Evolutionary conservation across 2,329 filamentous ascomycete genomes (phyloP), one percentile per base, ranked within the genome.

Genomic region (Xylariomycetidae sp.): DNA sequence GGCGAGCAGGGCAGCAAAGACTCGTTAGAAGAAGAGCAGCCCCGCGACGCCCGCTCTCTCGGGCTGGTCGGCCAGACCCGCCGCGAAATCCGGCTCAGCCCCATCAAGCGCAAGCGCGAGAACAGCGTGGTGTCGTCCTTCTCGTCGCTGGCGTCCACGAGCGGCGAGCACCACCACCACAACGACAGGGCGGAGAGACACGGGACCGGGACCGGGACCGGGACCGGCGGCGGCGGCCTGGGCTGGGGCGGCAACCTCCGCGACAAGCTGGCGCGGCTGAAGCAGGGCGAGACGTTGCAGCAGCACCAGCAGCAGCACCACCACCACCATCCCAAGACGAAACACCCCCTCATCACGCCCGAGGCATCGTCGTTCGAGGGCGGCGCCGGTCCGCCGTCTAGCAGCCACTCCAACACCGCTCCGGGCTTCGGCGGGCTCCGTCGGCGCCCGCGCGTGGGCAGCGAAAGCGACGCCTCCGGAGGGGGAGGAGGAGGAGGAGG

Each of bases 201-300:
- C n/a, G 2, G 29, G 33, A 16, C 19, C 35, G 10, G 27, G 34
- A 3, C 16, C 18, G 10, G 30, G 10, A 4, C 15, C 29, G 10
- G 17, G 10, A 17, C 13, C 13, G 6, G 22, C 13, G 9, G 12
- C 28, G 9, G 38, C 4, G 17, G 23, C 10, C 56, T 74, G 8
- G 77, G 77, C 24, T 82, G 77, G 77, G 77, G 77, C 25, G 61
- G 64, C 7, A 60, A 57, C 20, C 56, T 81, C 6, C 65, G 59
- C 38, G 65, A 70, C 25, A 79, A 80, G 57, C 61, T 82, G 17
- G 56, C 68, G 4, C 65, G 68, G 41, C 80, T 82, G 77, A 77
- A 72, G 51, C 68, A 76, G 4, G 76, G 76, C 2, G 73, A 77
- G 54, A 70, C 63, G 43, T 48, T 76, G 15, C 25, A 25, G 44